Evolutionary conservation across 345 rosid species (phyloP).

Genomic region (Xanthoceras sorbifolium): DNA sequence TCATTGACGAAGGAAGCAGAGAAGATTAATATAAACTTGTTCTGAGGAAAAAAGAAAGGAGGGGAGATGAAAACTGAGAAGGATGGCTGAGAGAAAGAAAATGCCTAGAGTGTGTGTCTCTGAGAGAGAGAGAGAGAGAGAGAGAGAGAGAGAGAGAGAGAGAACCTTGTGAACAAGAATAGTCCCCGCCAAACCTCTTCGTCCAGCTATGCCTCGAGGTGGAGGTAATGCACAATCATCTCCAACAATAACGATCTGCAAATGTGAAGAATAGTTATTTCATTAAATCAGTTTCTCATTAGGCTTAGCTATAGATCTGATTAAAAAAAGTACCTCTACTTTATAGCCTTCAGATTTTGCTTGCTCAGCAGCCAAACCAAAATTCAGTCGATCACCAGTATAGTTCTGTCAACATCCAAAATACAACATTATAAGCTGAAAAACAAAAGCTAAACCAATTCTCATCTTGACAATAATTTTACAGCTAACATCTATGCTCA

Average conservation of each 20-base stretch:
- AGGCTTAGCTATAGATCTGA: neutral
- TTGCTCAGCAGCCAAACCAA: slow-evolving; percentile 99
- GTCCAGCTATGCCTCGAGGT: slow-evolving; percentile 82
- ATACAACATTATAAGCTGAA: slow-evolving; percentile 21
- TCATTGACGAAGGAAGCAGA: neutral
- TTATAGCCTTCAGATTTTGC: slow-evolving; percentile 97
- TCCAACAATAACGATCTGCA: slow-evolving; percentile 90
- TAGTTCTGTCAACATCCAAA: slow-evolving; percentile 67
- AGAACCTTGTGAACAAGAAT: slow-evolving; percentile 87
- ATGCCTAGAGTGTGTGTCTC: neutral
- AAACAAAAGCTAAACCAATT: slow-evolving; percentile 11
- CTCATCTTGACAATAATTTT: neutral
- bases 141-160: slow-evolving; percentile 21
- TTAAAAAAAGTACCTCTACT: slow-evolving; percentile 63
- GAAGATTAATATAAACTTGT: neutral
- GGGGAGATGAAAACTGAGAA: neutral
- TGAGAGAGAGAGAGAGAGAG: neutral
- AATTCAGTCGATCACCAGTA: slow-evolving; percentile 95
- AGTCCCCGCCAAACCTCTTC: slow-evolving; percentile 97
- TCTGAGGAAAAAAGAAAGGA: neutral
- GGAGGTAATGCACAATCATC: slow-evolving; percentile 99
- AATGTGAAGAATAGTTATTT: slow-evolving; percentile 19
- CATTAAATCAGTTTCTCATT: slow-evolving; percentile 5
- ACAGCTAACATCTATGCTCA: neutral
- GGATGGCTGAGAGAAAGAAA: neutral